phyloP scores from a whole-genome alignment of 345 rosid genomes.

The Iberis pinnata region DNA sequence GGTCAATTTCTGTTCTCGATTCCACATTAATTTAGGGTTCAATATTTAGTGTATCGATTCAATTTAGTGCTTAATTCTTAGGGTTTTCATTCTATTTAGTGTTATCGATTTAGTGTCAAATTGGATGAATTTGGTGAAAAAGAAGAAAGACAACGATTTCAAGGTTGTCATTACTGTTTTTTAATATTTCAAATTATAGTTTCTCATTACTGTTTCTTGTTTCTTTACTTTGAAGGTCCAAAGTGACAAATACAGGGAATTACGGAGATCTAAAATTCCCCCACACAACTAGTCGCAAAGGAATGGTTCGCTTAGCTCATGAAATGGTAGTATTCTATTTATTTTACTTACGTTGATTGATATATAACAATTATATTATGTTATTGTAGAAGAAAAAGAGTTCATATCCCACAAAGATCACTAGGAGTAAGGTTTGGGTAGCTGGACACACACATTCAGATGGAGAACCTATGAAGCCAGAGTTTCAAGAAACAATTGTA shows the following conservation, averaged over 20 bases:
- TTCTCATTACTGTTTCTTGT: not conserved
- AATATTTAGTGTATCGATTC: too few relatives aligned
- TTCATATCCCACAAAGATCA: not conserved
- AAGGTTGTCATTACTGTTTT: too few relatives aligned
- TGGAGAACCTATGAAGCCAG: not conserved
- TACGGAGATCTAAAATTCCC: not conserved
- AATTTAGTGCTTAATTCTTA: too few relatives aligned
- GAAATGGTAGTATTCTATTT: not conserved
- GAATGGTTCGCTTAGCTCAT: not conserved
- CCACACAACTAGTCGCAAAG: not conserved
- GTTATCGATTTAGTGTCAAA: too few relatives aligned
- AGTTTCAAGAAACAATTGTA: not conserved
- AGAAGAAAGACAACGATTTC: not conserved
- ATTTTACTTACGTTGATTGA: not conserved
- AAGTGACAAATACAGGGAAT: not conserved
- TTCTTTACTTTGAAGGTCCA: not conserved
- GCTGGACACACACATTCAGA: conserved; percentile 2
- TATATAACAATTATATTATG: not conserved
- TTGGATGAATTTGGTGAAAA: not conserved
- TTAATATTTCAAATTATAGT: too few relatives aligned
- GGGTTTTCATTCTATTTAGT: not conserved
- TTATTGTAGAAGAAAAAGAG: not conserved
- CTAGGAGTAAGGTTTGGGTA: not conserved
- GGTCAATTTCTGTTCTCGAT: too few relatives aligned
- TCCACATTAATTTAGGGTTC: too few relatives aligned